phyloP scores from a whole-genome alignment of 2,329 filamentous ascomycete genomes.

The Neonectria magnoliae region DNA sequence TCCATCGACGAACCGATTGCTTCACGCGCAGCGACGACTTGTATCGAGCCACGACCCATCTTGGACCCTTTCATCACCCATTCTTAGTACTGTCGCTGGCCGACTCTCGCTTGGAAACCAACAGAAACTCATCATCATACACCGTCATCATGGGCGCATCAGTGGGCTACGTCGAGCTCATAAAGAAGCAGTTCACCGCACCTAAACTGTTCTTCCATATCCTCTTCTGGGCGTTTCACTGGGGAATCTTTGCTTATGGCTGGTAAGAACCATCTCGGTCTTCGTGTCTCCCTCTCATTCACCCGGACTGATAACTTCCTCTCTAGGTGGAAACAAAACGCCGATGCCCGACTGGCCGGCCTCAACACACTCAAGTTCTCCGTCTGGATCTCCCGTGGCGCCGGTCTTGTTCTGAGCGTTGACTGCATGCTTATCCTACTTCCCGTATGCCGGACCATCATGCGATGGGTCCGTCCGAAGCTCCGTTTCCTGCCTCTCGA shows the following conservation, averaged over 20 bases:
- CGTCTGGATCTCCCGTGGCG: constrained; percentile 96
- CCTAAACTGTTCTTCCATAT: constrained; percentile 82
- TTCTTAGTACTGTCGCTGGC: constrained; percentile 22
- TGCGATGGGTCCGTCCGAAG: constrained; percentile 87
- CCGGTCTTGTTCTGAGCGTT: constrained; percentile 84
- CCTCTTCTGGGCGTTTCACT: constrained; percentile 83
- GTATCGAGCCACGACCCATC: not conserved
- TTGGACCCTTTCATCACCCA: not conserved
- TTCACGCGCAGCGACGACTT: constrained; percentile 28
- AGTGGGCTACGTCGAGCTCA: constrained; percentile 54
- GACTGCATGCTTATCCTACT: constrained; percentile 90
- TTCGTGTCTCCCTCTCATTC: not conserved
- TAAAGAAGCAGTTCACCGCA: constrained; percentile 73
- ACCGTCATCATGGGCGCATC: constrained; percentile 50
- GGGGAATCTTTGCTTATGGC: constrained; percentile 82
- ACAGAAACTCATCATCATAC: constrained; percentile 23
- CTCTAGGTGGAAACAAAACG: constrained; percentile 79
- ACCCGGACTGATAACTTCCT: not conserved
- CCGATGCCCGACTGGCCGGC: constrained; percentile 73
- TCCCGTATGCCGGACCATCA: constrained; percentile 92
- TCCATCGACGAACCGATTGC: not conserved
- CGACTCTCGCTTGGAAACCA: constrained; percentile 13
- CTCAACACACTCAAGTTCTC: constrained; percentile 87
- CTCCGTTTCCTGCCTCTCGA: constrained; percentile 91
- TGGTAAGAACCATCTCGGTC: constrained; percentile 70